Conservation (phyloP, 1,284 basidiomycete species). For the Sporisorium graminicola region DNA sequence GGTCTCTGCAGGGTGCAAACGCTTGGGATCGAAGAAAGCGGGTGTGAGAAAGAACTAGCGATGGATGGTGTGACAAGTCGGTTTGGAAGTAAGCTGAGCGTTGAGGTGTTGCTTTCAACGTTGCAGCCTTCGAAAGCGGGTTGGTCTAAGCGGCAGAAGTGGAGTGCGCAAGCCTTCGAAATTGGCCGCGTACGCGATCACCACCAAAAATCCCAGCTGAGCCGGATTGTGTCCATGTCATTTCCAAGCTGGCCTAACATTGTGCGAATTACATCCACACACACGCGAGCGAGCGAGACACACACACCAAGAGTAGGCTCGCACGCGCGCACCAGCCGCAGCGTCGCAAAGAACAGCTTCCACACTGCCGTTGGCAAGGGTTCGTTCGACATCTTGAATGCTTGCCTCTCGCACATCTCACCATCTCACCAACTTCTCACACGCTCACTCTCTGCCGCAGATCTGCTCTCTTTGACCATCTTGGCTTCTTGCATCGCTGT, state of each 20-base stretch:
- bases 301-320: too few species aligned
- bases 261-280: not conserved
- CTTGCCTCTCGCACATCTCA: not conserved
- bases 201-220: conserved; percentile 9
- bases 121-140: conserved; percentile 3
- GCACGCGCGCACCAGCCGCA: conserved; percentile 12
- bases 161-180: conserved; percentile 20
- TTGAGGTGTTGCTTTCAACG: conserved; percentile 23
- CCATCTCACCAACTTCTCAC: not conserved
- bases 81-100: conserved; percentile 10
- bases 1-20: not conserved
- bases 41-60: not conserved
- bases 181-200: conserved; percentile 49
- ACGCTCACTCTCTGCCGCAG: not conserved
- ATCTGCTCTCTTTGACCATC: not conserved
- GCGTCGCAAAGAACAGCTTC: not conserved
- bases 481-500: conserved; percentile 5
- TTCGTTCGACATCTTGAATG: conserved; percentile 2
- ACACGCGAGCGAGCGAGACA: not conserved
- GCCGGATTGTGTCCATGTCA: too few species aligned
- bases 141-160: conserved; percentile 47
- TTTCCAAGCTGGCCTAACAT: conserved; percentile 5
- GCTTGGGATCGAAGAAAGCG: not conserved
- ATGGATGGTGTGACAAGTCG: not conserved
- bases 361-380: not conserved